phyloP scores from a whole-genome alignment of 129 eudicot species.

The Smallanthus sonchifolius region DNA sequence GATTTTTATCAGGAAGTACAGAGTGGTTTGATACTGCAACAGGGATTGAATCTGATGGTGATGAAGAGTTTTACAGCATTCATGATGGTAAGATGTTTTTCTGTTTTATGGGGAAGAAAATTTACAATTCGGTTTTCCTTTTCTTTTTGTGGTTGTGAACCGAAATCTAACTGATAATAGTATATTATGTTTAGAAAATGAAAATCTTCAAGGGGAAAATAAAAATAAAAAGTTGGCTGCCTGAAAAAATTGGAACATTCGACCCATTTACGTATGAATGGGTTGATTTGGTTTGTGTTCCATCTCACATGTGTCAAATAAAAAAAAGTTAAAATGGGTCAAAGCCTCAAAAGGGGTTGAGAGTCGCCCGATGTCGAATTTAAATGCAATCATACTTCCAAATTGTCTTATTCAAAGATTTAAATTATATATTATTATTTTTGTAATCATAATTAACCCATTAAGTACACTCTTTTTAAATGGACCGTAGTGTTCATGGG shows the following conservation, averaged over 20 bases:
- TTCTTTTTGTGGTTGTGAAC: background rate
- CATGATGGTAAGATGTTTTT: conserved; percentile 54
- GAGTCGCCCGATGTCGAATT: background rate
- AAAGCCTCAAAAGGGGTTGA: background rate
- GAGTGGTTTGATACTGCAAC: conserved; percentile 74
- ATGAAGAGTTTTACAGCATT: conserved; percentile 73
- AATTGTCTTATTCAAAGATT: background rate
- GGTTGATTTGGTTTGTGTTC: background rate
- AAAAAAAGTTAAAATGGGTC: background rate
- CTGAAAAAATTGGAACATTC: background rate
- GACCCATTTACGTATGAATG: background rate
- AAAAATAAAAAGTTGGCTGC: background rate
- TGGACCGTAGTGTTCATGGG: background rate
- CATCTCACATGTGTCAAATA: background rate
- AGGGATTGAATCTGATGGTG: conserved; percentile 65
- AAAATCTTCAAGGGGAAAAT: background rate
- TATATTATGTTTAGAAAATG: background rate
- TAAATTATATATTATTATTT: background rate
- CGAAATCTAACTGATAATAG: background rate
- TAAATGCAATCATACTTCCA: background rate
- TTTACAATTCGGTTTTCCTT: background rate
- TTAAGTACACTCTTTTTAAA: background rate
- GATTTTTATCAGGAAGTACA: conserved; percentile 48
- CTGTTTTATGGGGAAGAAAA: background rate
- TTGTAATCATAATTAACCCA: background rate